Conservation (phyloP, 208 protist species). For the Tritrichomonas foetus region DNA sequence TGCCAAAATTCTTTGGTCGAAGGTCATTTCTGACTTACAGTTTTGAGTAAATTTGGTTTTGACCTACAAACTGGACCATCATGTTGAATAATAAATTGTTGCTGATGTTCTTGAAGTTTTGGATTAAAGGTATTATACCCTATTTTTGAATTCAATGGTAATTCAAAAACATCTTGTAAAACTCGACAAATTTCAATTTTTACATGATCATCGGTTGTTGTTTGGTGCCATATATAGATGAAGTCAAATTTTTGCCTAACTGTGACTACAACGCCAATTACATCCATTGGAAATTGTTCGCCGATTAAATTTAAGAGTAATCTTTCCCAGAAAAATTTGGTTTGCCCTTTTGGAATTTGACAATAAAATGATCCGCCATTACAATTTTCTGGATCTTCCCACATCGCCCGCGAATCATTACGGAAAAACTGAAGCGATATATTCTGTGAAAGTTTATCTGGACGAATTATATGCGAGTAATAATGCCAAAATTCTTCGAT, state of each 20-base stretch:
- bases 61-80: too few relatives aligned
- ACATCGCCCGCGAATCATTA: not conserved
- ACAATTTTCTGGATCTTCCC: constrained; percentile 32
- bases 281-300: not conserved
- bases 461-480: constrained; percentile 26
- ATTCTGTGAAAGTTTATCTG: not conserved
- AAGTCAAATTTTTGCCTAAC: not conserved
- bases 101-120: too few relatives aligned
- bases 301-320: not conserved
- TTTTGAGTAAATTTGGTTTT: too few relatives aligned
- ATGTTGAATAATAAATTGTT: too few relatives aligned
- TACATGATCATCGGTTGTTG: not conserved
- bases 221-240: not conserved
- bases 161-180: too few relatives aligned
- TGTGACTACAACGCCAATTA: not conserved
- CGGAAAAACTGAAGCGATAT: not conserved
- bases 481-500: constrained; percentile 10
- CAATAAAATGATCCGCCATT: not conserved
- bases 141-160: too few relatives aligned
- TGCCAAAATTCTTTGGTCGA: too few relatives aligned
- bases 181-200: not conserved
- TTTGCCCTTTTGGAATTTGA: not conserved
- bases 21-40: too few relatives aligned
- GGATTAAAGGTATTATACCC: too few relatives aligned
- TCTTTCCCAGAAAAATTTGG: not conserved